These are phyloP conservation scores for Chalciporus sp. DNA, from an alignment of 1,284 basidiomycete species.

Conservation along the genomic window DNA sequence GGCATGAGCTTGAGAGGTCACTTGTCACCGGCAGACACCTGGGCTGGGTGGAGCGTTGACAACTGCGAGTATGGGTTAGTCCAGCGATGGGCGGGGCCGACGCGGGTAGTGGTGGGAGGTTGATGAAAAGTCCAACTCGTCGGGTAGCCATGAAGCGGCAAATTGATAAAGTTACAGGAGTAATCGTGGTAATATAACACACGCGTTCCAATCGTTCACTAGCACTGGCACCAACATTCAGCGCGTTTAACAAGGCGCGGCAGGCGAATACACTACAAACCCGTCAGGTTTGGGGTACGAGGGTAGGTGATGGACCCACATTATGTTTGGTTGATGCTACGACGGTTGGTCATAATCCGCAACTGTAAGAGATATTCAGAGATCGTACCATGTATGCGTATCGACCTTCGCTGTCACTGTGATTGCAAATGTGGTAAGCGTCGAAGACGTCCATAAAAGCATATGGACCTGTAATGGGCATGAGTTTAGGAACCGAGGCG, in stretches of 20 bases:
- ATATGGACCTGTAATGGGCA: constrained; percentile 65
- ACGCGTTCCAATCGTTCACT: too few relatives aligned
- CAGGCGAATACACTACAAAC: constrained; percentile 70
- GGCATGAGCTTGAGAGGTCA: too few relatives aligned
- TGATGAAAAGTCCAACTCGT: too few relatives aligned
- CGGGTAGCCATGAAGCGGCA: too few relatives aligned
- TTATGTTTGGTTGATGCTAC: constrained; percentile 59
- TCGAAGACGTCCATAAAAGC: constrained; percentile 96
- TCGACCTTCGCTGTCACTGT: constrained; percentile 83
- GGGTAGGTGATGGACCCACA: constrained; percentile 38
- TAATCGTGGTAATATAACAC: too few relatives aligned
- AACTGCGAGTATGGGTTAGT: too few relatives aligned
- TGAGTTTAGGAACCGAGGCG: not conserved
- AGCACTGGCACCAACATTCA: too few relatives aligned
- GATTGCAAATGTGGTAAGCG: constrained; percentile 88
- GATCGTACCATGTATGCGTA: constrained; percentile 81
- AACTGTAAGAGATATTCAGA: not conserved
- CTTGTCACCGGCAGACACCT: too few relatives aligned
- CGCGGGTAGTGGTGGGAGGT: too few relatives aligned
- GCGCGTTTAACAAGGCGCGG: constrained; percentile 70
- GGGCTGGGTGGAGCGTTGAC: too few relatives aligned
- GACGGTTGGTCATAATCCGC: constrained; percentile 7
- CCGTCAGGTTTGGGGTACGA: not conserved
- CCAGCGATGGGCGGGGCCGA: too few relatives aligned
- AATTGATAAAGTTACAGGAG: too few relatives aligned